Base-by-base conservation (phyloP, 257 asterid genomes). In the Ophiorrhiza pumila region DNA sequence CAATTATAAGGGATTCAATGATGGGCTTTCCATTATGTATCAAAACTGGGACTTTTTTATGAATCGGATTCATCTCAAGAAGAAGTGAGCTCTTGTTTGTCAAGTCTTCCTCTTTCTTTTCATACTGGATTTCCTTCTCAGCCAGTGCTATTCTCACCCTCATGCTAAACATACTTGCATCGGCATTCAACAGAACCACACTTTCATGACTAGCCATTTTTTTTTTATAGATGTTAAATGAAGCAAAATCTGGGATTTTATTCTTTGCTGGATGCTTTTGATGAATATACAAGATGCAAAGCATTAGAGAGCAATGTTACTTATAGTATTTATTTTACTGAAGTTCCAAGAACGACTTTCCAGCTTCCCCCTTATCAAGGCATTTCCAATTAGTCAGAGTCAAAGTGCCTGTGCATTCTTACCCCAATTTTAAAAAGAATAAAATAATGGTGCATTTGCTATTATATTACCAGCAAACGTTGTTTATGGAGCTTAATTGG, bases 21-120 rank as follows among this genome's bases (percentile, higher is more conserved):
- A 80, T 27, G 13, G 80, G 76, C 29, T 75, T 80, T 20, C 80
- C 83, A 39, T 75, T 35, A 47, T 79, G 74, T 14, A 79, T 43
- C 23, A 79, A 61, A 2, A 79, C 80, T 6, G 77, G 83, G 22
- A 75, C 39, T 65, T 75, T 50, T 71, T 79, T 66, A 61, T 74
- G 72, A 59, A 79, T 45, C 8, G 83, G 78, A 29, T 71, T 79
- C 64, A 60, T 37, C 27, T 75, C 29, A 1, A 65, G 46, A 2
- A 79, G 74, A 47, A 79, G 65, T 6, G 49, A 7, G 72, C 80
- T 71, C 55, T 79, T 75, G 64, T 75, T 46, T 1, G 10, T 32
- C 77, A 80, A 60, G 58, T 72, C 65, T 46, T 80, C 76, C 6
- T 75, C 75, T 45, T 25, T 71, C 12, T 20, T 17, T 27, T 72